Base-by-base conservation (phyloP, 208 protist genomes). In the Leishmania braziliensis region DNA sequence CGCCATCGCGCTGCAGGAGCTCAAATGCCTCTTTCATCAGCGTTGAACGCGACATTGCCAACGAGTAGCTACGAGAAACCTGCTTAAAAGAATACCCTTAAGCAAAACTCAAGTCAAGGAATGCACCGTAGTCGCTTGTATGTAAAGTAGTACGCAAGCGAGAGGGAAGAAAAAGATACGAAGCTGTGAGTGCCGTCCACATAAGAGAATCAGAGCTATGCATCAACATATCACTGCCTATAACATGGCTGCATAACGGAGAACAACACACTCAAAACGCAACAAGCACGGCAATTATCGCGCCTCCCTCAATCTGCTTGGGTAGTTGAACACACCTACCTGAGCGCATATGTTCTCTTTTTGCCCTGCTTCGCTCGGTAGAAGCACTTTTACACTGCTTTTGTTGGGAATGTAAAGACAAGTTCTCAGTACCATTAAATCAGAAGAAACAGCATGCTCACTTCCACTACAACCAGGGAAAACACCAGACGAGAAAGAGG, bases 21-120 rank as follows among this genome's bases (percentile, higher is more conserved):
- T 95, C 92, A 84, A 97, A 98, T 0, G 94, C 92, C 70, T 98
- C 94, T 71, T 94, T 95, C 93, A 98, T 97, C 51, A 98, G 62
- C 26, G 82, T 83, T 14, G 82, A 73, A 5, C 89, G 90, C 0
- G 93, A 93, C 91, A 96, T 96, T 29, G 12, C 75, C 73, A 74
- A 69, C 26, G 53, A 23, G 48, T 16, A 82, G 63, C 5, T 50
- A 16, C 8, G 39, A 80, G 46, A 73, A 48, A 39, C 46, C 62
- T 36, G 9, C 48, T 77, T 2, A 36, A 51, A 78, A 54, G 36
- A n/a, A 46, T 10, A 5, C 4, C 5, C 73, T 16, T 26, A 70
- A 20, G 12, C n/a, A 68, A 58, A 69, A 65, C 1, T 3, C 20
- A 54, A 46, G 16, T 78, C 20, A 29, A 71, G 53, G 1, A 69